Percentiles rank a stretch among this genome's conserved stretches.
Conservation (phyloP, 306 rosid genomes). For the Cicer bijugum region DNA sequence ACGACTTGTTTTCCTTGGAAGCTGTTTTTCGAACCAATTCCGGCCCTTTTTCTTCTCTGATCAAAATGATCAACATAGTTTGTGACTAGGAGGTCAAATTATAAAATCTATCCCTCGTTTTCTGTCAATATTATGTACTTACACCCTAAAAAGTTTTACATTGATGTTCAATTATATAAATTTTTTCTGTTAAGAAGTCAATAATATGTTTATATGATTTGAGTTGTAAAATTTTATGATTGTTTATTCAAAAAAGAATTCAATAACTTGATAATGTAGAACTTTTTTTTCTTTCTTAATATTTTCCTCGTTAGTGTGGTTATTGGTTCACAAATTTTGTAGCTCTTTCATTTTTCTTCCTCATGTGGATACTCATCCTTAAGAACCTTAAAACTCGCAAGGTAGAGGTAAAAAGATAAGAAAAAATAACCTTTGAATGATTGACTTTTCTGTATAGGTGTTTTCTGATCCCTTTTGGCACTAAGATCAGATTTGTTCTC, state of each 20-base stretch:
- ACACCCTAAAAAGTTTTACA: no score
- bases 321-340: background rate
- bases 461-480: conserved; percentile 50
- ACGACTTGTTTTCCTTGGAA: conserved; percentile 50
- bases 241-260: no score
- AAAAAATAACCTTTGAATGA: conserved; percentile 64
- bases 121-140: no score
- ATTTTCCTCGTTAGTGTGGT: background rate
- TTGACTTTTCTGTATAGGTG: conserved; percentile 50
- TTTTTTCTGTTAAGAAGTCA: no score
- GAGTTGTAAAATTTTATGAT: no score
- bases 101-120: background rate
- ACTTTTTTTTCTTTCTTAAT: no score
- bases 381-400: background rate
- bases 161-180: no score
- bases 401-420: background rate
- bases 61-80: conserved; percentile 34
- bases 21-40: conserved; percentile 67
- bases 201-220: no score
- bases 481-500: conserved; percentile 41
- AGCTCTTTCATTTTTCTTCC: no score
- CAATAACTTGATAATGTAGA: no score
- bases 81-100: background rate
- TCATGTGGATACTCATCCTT: no score
- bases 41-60: conserved; percentile 60